Conservation (phyloP, 2,329 filamentous ascomycete genomes). For the Colletotrichum neosansevieriae region DNA sequence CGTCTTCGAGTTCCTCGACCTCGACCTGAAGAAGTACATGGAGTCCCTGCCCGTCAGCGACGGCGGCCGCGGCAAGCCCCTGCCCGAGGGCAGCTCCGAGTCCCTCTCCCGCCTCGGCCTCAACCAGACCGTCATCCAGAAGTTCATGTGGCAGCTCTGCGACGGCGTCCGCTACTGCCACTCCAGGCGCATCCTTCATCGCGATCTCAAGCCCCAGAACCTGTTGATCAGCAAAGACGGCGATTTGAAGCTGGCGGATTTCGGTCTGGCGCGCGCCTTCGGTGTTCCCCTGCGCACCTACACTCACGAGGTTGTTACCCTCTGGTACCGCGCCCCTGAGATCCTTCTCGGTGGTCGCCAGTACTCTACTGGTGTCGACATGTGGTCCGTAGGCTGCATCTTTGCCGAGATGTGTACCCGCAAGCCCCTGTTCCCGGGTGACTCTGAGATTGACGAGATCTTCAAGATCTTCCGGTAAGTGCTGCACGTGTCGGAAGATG, state of each 20-base stretch:
- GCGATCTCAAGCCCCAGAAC: constrained; percentile 92
- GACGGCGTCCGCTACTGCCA: constrained; percentile 90
- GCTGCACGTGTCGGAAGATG: background rate
- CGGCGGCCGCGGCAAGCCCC: constrained; percentile 85
- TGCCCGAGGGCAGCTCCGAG: constrained; percentile 80
- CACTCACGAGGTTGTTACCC: constrained; percentile 93
- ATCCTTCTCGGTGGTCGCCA: constrained; percentile 91
- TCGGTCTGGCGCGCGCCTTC: constrained; percentile 89
- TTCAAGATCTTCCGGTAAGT: constrained; percentile 90
- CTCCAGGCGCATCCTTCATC: constrained; percentile 86
- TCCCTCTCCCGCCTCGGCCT: constrained; percentile 77
- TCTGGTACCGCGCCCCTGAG: constrained; percentile 93
- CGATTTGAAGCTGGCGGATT: constrained; percentile 91
- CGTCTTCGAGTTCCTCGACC: constrained; percentile 90
- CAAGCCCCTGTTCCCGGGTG: constrained; percentile 91
- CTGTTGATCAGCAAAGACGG: constrained; percentile 87
- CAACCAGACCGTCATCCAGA: constrained; percentile 85
- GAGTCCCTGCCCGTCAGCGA: constrained; percentile 87
- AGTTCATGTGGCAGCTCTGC: constrained; percentile 91
- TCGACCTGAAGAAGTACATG: constrained; percentile 97
- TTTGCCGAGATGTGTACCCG: constrained; percentile 97
- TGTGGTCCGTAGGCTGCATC: constrained; percentile 96
- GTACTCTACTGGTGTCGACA: constrained; percentile 94
- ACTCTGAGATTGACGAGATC: constrained; percentile 91
- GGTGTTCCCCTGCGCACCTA: constrained; percentile 92